phyloP scores from a whole-genome alignment of 2,329 filamentous ascomycete species.

The Aspergillus melleus region DNA sequence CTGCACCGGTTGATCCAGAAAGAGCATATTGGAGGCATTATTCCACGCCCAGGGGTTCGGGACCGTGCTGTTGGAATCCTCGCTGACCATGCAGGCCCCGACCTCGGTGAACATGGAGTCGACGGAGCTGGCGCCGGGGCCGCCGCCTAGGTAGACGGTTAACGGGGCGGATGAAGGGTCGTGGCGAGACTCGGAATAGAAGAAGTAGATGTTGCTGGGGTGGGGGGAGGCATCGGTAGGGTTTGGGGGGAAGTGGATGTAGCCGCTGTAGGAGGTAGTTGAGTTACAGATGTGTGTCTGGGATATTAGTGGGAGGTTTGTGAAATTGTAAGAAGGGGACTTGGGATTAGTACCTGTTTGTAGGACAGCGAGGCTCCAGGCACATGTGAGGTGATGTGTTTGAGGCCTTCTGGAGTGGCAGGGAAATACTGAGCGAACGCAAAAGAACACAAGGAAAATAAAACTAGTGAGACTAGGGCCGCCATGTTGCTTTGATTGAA shows the following conservation, averaged over 20 bases:
- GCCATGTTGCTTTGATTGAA: not conserved
- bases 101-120: not conserved
- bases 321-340: not conserved
- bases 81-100: not conserved
- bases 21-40: not conserved
- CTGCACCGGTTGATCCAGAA: constrained; percentile 1
- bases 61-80: not conserved
- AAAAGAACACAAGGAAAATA: not conserved
- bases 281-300: not conserved
- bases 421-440: not conserved
- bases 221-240: not conserved
- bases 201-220: constrained; percentile 2
- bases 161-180: not conserved
- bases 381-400: not conserved
- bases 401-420: not conserved
- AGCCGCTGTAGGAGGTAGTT: not conserved
- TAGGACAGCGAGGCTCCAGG: not conserved
- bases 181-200: not conserved
- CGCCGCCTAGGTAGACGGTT: constrained; percentile 1
- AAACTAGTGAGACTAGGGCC: not conserved
- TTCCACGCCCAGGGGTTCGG: constrained; percentile 1
- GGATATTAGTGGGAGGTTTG: not conserved
- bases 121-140: constrained; percentile 1
- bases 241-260: not conserved
- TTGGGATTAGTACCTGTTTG: not conserved